Percentiles rank a stretch among this genome's conserved stretches.
These are phyloP conservation scores for Cymbidium sinense DNA, from an alignment of 106 monocot species.

Conservation along the genomic window DNA sequence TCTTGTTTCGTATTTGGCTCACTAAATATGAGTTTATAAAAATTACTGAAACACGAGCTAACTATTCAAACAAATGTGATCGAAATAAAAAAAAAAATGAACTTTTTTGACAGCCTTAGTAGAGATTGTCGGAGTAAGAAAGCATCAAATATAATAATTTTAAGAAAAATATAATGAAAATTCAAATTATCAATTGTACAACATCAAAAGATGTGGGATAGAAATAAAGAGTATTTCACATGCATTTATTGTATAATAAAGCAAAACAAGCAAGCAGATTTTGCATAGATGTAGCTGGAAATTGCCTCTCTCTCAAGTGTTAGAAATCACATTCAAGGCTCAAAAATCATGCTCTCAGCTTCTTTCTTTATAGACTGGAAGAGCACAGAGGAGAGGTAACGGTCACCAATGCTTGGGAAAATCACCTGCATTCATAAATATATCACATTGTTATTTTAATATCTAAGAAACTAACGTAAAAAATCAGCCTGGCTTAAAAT, in stretches of 20 bases:
- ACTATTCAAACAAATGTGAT: too few species aligned
- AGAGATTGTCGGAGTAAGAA: too few species aligned
- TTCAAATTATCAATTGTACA: too few species aligned
- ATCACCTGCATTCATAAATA: slow-evolving; percentile 28
- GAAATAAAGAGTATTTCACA: background rate
- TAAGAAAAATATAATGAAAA: too few species aligned
- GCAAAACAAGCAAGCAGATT: background rate
- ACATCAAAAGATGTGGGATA: background rate
- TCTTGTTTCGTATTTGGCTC: too few species aligned
- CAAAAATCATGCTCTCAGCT: slow-evolving; percentile 54
- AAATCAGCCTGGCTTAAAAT: background rate
- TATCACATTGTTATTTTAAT: background rate
- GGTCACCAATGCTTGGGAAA: slow-evolving; percentile 73
- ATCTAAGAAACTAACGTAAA: background rate
- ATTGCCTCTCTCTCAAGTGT: background rate
- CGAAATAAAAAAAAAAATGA: too few species aligned
- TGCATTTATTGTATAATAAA: background rate
- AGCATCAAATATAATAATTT: too few species aligned
- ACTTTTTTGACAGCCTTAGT: too few species aligned
- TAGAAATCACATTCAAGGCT: slow-evolving; percentile 14
- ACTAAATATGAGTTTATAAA: too few species aligned
- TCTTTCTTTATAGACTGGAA: slow-evolving; percentile 55
- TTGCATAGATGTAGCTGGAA: background rate
- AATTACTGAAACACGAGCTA: too few species aligned
- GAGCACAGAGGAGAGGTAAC: slow-evolving; percentile 59